These are phyloP conservation scores for Tripterygium wilfordii DNA, from an alignment of 177 flowering plant species.

Conservation along the genomic window DNA sequence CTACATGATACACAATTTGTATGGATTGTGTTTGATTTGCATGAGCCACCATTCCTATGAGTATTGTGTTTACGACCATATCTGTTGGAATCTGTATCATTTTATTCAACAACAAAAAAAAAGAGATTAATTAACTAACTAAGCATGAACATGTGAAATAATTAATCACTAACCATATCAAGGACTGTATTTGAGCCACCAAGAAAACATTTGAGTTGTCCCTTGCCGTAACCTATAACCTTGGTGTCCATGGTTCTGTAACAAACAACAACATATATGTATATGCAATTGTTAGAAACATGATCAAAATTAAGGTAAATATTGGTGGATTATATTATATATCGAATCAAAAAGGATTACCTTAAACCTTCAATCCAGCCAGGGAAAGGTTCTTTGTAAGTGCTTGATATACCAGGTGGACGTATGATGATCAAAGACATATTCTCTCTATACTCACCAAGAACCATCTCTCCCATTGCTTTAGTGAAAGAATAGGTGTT, in stretches of 20 bases:
- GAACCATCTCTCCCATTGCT: constrained; percentile 68
- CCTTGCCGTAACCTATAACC: not conserved
- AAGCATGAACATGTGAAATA: not conserved
- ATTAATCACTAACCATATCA: constrained; percentile 2
- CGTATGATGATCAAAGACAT: constrained; percentile 40
- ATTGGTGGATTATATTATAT: not conserved
- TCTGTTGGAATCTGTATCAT: constrained; percentile 36
- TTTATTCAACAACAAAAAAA: no score
- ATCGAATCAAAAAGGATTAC: constrained; percentile 20
- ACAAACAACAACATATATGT: not conserved
- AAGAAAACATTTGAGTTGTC: not conserved
- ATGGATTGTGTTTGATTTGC: constrained; percentile 7
- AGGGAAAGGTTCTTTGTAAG: constrained; percentile 58
- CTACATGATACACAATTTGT: constrained; percentile 25
- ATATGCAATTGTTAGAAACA: not conserved
- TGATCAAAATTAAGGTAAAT: no score
- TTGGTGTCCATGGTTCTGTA: not conserved
- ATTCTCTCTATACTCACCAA: constrained; percentile 21
- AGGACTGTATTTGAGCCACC: not conserved
- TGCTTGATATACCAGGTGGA: constrained; percentile 50
- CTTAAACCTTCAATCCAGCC: constrained; percentile 65
- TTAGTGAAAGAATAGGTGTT: constrained; percentile 54
- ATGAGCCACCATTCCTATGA: constrained; percentile 23
- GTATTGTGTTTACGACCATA: constrained; percentile 36
- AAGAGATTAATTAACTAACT: no score